Base-by-base conservation (phyloP, 805 yeast species). In the Torulaspora gathmanii region DNA sequence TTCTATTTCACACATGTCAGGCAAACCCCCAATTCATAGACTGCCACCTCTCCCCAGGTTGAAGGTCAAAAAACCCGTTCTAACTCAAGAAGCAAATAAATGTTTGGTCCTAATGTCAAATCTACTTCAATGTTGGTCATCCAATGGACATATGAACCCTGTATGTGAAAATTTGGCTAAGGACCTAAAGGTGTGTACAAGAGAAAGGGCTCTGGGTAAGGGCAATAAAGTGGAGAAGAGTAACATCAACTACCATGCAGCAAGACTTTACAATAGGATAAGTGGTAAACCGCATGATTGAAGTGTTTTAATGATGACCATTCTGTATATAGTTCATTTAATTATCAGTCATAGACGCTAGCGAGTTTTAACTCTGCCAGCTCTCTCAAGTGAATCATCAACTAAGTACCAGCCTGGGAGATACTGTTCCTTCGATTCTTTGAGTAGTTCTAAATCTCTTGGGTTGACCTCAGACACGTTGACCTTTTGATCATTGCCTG, bases 101-200 rank as follows among this genome's bases (percentile, higher is more conserved):
- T 89, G 96, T 65, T 65, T 80, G 49, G 88, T 86, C 45, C 69
- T 84, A 52, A 86, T 90, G 90, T 82, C 93, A 1, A 82, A 86
- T 38, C 73, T 90, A 64, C 71, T 90, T 55, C 86, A 85, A 73
- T 90, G 98, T 70, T 90, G 98, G 98, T 95, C 96, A 2, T 86
- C 96, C 19, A 86, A 87, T 68, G 91, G 95, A 39, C 95, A 88
- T 65, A 90, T 93, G 49, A 71, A 83, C 17, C 69, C 74, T 9
- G 74, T 70, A 37, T 90, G 98, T 68, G 70, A 74, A 19, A 71
- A 70, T 6, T 67, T 86, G 37, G 95, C 83, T 59, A 63, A 67
- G 28, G 87, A 86, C 49, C 75, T 89, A 62, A 86, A 86, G 60
- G 67, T 67, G 11, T 90, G 96, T 63, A 85, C 87, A 83, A 67